Evolutionary conservation across 495 filamentous ascomycete species (phyloP).

Genomic region (Tuber melanosporum): DNA sequence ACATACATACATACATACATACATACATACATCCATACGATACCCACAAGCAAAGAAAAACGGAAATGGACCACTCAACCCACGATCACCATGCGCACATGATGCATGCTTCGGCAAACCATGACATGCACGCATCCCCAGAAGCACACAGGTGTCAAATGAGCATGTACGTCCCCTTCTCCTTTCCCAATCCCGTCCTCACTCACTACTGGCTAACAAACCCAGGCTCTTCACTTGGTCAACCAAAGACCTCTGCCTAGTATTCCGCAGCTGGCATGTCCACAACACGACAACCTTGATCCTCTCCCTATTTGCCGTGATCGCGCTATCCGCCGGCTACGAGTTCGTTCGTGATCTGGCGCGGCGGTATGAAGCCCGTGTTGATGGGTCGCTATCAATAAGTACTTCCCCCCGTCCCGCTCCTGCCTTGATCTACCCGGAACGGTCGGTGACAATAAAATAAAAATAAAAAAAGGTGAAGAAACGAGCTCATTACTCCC

Average conservation of each 20-base stretch:
- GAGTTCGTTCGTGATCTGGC: slow-evolving; percentile 73
- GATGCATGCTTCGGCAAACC: slow-evolving; percentile 55
- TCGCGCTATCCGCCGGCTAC: slow-evolving; percentile 79
- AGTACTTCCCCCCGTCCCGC: slow-evolving; percentile 49
- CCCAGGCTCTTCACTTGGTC: slow-evolving; percentile 98
- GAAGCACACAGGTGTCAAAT: slow-evolving; percentile 43
- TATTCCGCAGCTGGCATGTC: slow-evolving; percentile 88
- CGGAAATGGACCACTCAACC: slow-evolving; percentile 46
- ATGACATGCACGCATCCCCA: slow-evolving; percentile 47
- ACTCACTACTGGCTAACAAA: slow-evolving; percentile 2
- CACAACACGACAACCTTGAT: slow-evolving; percentile 63
- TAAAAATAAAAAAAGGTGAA: slow-evolving; percentile 26
- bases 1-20: not conserved
- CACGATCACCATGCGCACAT: slow-evolving; percentile 48
- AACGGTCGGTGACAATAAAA: slow-evolving; percentile 1
- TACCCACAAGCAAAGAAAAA: not conserved
- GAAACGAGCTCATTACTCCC: slow-evolving; percentile 65
- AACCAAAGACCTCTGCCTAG: slow-evolving; percentile 83
- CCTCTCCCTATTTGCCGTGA: slow-evolving; percentile 72
- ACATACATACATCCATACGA: not conserved
- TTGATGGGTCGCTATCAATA: slow-evolving; percentile 48
- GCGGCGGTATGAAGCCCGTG: slow-evolving; percentile 65
- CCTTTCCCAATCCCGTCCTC: not conserved
- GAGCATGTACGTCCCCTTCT: slow-evolving; percentile 68
- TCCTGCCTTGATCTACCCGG: not conserved